A percentile compares a stretch with the other conserved stretches of the same genome.
Conservation (phyloP, 2,329 filamentous ascomycete species). For the Achaetomium macrosporum region DNA sequence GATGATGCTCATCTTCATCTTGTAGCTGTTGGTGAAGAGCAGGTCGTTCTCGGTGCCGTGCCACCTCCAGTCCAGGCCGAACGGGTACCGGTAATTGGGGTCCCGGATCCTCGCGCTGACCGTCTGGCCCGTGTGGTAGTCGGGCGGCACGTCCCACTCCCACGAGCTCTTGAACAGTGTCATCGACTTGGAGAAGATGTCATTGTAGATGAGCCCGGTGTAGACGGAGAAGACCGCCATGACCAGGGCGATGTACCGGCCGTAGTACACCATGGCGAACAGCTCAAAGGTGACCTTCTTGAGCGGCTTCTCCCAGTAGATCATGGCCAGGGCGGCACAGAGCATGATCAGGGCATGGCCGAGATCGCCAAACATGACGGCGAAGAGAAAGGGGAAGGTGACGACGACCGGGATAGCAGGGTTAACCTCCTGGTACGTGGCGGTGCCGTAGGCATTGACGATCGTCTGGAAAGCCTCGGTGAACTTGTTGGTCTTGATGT, state of each 20-base stretch:
- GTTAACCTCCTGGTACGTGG: constrained; percentile 96
- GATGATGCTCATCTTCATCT: constrained; percentile 99
- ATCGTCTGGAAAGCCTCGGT: constrained; percentile 98
- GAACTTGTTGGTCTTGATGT: constrained; percentile 97
- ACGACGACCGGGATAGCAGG: constrained; percentile 91
- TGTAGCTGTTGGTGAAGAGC: constrained; percentile 96
- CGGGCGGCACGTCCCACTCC: constrained; percentile 65
- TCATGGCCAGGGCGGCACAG: constrained; percentile 78
- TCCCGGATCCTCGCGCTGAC: constrained; percentile 62
- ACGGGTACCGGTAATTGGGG: constrained; percentile 76
- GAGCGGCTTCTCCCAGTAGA: constrained; percentile 89
- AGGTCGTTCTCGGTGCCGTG: constrained; percentile 93
- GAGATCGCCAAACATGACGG: constrained; percentile 99
- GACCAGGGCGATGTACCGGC: constrained; percentile 95
- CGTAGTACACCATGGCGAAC: constrained; percentile 98
- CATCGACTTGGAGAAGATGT: constrained; percentile 90
- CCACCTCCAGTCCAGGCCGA: constrained; percentile 94
- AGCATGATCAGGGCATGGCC: constrained; percentile 92
- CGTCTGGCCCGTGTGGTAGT: constrained; percentile 59
- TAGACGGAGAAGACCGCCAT: constrained; percentile 98
- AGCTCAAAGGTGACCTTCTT: constrained; percentile 92
- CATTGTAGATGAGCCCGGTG: constrained; percentile 96
- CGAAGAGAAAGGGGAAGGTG: constrained; percentile 98
- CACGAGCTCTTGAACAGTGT: constrained; percentile 86
- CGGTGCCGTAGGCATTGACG: constrained; percentile 95